Evolutionary conservation across 2,329 filamentous ascomycete species (phyloP).

Genomic region (Didymellaceae sp.): DNA sequence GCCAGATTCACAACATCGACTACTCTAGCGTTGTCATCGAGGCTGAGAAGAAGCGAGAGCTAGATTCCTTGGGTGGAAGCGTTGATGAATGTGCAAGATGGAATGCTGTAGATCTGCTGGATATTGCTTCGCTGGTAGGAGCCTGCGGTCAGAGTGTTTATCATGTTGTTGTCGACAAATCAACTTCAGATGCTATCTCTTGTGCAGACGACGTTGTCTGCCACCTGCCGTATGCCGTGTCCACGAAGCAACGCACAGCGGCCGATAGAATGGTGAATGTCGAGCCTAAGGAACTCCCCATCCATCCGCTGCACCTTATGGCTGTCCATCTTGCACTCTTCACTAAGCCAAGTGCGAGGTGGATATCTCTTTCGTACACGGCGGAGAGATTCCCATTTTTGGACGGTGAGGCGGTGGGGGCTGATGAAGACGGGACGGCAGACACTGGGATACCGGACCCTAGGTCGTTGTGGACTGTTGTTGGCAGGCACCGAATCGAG

Average conservation of each 20-base stretch:
- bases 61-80: not conserved
- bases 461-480: constrained; percentile 45
- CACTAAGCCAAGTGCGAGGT: constrained; percentile 45
- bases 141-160: constrained; percentile 34
- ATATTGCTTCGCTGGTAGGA: constrained; percentile 38
- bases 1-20: constrained; percentile 48
- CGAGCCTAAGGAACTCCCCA: constrained; percentile 15
- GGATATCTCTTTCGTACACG: constrained; percentile 51
- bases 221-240: constrained; percentile 40
- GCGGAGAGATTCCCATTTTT: constrained; percentile 49
- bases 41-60: constrained; percentile 39
- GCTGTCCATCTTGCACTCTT: constrained; percentile 50
- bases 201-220: constrained; percentile 44
- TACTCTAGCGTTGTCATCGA: constrained; percentile 47
- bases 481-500: constrained; percentile 43
- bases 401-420: constrained; percentile 10
- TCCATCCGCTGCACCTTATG: constrained; percentile 50
- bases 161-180: constrained; percentile 48
- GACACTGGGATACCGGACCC: constrained; percentile 48
- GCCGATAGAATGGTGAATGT: constrained; percentile 1
- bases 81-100: constrained; percentile 37
- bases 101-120: constrained; percentile 45
- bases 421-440: constrained; percentile 19
- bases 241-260: constrained; percentile 10
- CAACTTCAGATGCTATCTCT: constrained; percentile 47